phyloP scores from a whole-genome alignment of 495 filamentous ascomycete species.

The Hyaloscypha variabilis region DNA sequence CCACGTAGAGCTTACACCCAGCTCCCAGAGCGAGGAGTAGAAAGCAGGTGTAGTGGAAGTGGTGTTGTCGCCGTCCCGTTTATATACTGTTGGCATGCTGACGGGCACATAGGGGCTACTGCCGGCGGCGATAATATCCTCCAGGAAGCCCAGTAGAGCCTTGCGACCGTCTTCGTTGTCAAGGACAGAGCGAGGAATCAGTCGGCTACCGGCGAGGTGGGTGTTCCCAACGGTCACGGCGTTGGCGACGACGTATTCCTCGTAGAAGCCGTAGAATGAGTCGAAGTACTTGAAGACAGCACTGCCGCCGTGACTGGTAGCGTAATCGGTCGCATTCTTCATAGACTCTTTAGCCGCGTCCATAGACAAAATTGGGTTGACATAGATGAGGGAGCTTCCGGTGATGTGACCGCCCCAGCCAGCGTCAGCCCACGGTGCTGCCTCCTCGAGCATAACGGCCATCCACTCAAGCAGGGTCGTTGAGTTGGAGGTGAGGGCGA shows the following conservation, averaged over 20 bases:
- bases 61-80: constrained; percentile 5
- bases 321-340: constrained; percentile 34
- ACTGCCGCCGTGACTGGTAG: constrained; percentile 34
- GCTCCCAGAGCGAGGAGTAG: constrained; percentile 43
- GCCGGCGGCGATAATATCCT: constrained; percentile 31
- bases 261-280: constrained; percentile 38
- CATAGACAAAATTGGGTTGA: constrained; percentile 40
- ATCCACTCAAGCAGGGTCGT: too few species aligned
- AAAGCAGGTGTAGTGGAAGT: constrained; percentile 48
- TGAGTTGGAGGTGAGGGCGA: constrained; percentile 26
- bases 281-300: constrained; percentile 37
- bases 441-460: too few species aligned
- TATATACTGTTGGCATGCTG: constrained; percentile 36
- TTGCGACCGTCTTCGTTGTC: neutral
- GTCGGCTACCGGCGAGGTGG: constrained; percentile 38
- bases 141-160: constrained; percentile 33
- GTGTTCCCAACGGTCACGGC: constrained; percentile 37
- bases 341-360: constrained; percentile 38
- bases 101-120: constrained; percentile 36
- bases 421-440: constrained; percentile 40
- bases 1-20: constrained; percentile 39
- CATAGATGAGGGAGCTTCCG: constrained; percentile 40
- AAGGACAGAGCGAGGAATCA: constrained; percentile 31
- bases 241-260: constrained; percentile 39
- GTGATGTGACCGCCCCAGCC: constrained; percentile 52